Conservation (phyloP, 2,329 filamentous ascomycete genomes). For the Phoma sp. region DNA sequence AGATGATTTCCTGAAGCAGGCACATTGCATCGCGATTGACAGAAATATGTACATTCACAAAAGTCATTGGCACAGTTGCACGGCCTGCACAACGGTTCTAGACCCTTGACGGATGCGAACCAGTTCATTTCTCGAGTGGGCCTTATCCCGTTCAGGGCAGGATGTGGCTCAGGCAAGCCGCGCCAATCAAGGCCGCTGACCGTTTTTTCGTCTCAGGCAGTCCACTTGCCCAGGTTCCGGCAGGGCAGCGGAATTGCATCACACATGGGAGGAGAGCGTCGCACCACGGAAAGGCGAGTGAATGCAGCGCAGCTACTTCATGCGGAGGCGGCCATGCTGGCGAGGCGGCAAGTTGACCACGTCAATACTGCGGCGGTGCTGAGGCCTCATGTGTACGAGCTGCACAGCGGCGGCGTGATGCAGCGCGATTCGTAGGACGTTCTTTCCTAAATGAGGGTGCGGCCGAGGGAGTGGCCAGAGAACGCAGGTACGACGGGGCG, state of each 20-base stretch:
- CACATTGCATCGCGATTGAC: neutral
- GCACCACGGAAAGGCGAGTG: conserved; percentile 10
- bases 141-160: conserved; percentile 13
- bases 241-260: conserved; percentile 15
- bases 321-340: neutral
- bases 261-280: conserved; percentile 5
- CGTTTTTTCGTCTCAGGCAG: conserved; percentile 11
- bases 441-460: conserved; percentile 16
- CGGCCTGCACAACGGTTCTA: conserved; percentile 18
- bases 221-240: conserved; percentile 18
- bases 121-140: conserved; percentile 20
- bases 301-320: conserved; percentile 8
- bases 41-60: conserved; percentile 18
- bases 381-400: conserved; percentile 4
- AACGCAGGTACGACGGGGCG: conserved; percentile 18
- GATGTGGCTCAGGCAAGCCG: conserved; percentile 18
- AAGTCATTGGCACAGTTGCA: conserved; percentile 16
- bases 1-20: conserved; percentile 1
- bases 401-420: conserved; percentile 1
- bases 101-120: conserved; percentile 15
- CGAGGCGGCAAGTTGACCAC: neutral
- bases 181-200: conserved; percentile 11
- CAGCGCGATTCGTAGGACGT: conserved; percentile 14
- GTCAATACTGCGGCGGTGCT: conserved; percentile 11
- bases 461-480: conserved; percentile 13